Evolutionary conservation across 441 rosid genomes (phyloP), one percentile per base, ranked within the genome.

Genomic region (Populus hybrid): DNA sequence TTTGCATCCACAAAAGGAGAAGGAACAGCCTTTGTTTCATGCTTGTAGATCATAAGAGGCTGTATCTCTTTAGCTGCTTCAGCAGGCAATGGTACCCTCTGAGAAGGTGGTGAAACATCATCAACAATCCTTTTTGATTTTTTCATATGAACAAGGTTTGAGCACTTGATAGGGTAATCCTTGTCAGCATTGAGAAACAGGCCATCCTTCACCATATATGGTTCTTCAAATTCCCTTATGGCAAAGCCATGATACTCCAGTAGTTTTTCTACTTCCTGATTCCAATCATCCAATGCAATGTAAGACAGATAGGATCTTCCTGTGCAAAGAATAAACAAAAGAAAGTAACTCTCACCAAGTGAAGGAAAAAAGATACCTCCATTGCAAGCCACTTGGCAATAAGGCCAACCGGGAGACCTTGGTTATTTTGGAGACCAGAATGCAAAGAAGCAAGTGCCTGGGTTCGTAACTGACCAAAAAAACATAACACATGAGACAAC

Each of bases 371-470:
- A 77, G 61, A 35, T 88, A 92, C 98, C 98, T 96, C 99, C 89
- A 93, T 88, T 66, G 91, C 98, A 78, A 96, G 91, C 99, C 99
- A 96, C 83, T 84, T 84, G 66, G 98, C 91, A 76, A 84, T 87
- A 81, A 81, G 89, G 67, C 88, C 78, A 75, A 94, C 87, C 78
- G 99, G 99, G 79, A 93, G 87, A 82, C 99, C 99, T 88, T 93
- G 98, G 80, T 88, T 94, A 86, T 70, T 88, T 88, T 85, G 98
- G 69, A 94, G 90, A 81, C 94, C 92, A 83, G 89, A 81, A 85
- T 93, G 94, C 77, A 96, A 88, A 59, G 97, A 92, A 82, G 98
- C 95, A 75, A 96, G 93, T 57, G 98, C 98, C 84, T 89, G 97
- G 78, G 98, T 90, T 81, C 97, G 87, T 78, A 96, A 78, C 99